Evolutionary conservation across 2,329 filamentous ascomycete genomes (phyloP), one percentile per base, ranked within the genome.

Genomic region (Pseudonectria foliicola): DNA sequence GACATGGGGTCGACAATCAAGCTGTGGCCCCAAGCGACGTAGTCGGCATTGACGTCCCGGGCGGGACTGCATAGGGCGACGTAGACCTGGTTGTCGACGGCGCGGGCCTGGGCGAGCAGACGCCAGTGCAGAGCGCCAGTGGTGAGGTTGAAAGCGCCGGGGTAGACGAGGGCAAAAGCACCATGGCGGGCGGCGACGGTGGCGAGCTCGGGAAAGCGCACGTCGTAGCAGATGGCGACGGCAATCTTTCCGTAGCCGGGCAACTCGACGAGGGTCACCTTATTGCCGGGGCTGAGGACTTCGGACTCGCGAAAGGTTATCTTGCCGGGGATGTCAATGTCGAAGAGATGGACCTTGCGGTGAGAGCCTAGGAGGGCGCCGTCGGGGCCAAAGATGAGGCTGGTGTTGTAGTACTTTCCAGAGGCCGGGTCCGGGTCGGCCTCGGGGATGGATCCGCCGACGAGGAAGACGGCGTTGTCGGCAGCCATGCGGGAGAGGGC

Each of bases 281-380:
- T 81, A 64, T 90, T 82, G 1, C 92, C 92, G 0, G 90, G 80
- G 14, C 77, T 82, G 24, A 98, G 73, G 26, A 95, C 87, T 43
- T 95, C 89, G 34, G 82, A 88, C 64, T 98, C 92, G 44, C 76
- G 77, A 66, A 98, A 98, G 10, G 67, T 82, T 60, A 98, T 95
- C 66, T 89, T 89, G 43, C 88, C 90, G 1, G 92, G 92, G 45
- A 98, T 96, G 59, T 94, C 82, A 52, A 98, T 98, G 63, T 96
- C 92, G 62, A 98, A 98, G 28, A 98, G 73, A 63, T 98, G 92
- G 28, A 92, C 80, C 67, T 98, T 98, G 50, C 92, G 78, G 61
- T 96, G 89, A 3, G 80, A 85, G 6, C 80, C 86, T n/a, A 98
- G 71, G 31, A 95, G 70, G n/a, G 71, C 59, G 4, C 92, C 92